These are phyloP conservation scores for Middelhovenomyces tepae DNA, from an alignment of 805 yeast genomes.

Conservation along the genomic window DNA sequence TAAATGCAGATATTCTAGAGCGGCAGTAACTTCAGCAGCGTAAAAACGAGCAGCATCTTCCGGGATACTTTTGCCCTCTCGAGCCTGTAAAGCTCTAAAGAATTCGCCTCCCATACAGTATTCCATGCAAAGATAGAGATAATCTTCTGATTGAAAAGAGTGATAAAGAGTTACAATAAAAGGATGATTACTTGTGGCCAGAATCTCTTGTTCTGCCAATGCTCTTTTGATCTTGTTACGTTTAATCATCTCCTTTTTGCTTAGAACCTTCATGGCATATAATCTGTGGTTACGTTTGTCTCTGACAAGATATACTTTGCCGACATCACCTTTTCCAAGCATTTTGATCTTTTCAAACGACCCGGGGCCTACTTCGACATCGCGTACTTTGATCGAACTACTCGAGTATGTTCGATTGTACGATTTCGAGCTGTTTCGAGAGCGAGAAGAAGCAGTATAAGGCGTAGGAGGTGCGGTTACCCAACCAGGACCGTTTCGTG, in stretches of 20 bases:
- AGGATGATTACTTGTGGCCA: conserved; percentile 93
- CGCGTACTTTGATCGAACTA: conserved; percentile 62
- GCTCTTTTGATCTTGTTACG: conserved; percentile 92
- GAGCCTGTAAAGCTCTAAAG: conserved; percentile 88
- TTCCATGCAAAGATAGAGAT: conserved; percentile 91
- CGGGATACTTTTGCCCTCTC: conserved; percentile 72
- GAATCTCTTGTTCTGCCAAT: conserved; percentile 90
- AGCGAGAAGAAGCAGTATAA: conserved; percentile 18
- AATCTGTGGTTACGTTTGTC: conserved; percentile 67
- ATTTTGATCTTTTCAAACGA: conserved; percentile 83
- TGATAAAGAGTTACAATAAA: conserved; percentile 94
- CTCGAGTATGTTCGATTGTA: conserved; percentile 58
- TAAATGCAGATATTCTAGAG: conserved; percentile 80
- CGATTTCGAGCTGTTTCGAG: conserved; percentile 36
- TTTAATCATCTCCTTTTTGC: conserved; percentile 88
- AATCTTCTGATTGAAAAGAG: conserved; percentile 90
- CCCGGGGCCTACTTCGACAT: conserved; percentile 74
- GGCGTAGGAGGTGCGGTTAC: neutral
- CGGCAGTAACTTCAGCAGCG: conserved; percentile 88
- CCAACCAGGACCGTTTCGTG: neutral
- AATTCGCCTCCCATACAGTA: conserved; percentile 99
- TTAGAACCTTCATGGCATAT: conserved; percentile 88
- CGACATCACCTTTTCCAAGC: conserved; percentile 97
- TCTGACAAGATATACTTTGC: conserved; percentile 85
- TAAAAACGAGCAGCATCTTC: conserved; percentile 90